Conservation (phyloP, 2,329 filamentous ascomycete genomes). For the Hymenoscyphus repandus region DNA sequence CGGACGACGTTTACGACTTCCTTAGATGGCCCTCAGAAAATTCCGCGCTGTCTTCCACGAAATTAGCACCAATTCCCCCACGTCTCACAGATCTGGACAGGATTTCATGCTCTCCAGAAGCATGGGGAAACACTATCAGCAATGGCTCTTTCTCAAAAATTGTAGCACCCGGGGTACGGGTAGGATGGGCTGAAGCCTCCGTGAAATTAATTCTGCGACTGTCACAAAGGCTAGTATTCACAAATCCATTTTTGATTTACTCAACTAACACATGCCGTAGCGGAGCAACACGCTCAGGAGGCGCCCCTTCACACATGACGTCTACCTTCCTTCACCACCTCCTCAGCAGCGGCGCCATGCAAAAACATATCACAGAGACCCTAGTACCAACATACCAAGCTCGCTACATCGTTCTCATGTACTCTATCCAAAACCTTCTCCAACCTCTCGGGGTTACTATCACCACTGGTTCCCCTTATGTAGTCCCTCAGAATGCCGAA, state of each 20-base stretch:
- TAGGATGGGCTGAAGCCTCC: slow-evolving; percentile 59
- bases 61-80: slow-evolving; percentile 35
- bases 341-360: slow-evolving; percentile 46
- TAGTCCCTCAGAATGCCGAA: neutral
- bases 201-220: slow-evolving; percentile 51
- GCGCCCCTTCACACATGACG: slow-evolving; percentile 27
- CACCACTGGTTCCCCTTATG: slow-evolving; percentile 3
- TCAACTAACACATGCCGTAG: too few species aligned
- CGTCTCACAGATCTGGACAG: slow-evolving; percentile 59
- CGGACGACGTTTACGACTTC: slow-evolving; percentile 70
- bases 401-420: slow-evolving; percentile 20
- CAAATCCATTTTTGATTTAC: too few species aligned
- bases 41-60: neutral
- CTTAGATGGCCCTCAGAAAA: slow-evolving; percentile 49
- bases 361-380: slow-evolving; percentile 45
- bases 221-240: slow-evolving; percentile 21
- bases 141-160: slow-evolving; percentile 68
- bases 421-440: slow-evolving; percentile 19
- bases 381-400: slow-evolving; percentile 51
- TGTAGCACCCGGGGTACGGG: slow-evolving; percentile 54
- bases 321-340: slow-evolving; percentile 40
- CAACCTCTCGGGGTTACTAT: slow-evolving; percentile 22
- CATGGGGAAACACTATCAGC: slow-evolving; percentile 59
- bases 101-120: slow-evolving; percentile 48
- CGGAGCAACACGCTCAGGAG: slow-evolving; percentile 28